These are phyloP conservation scores for Maudiozyma bulderi DNA, from an alignment of 805 yeast genomes.

Conservation along the genomic window DNA sequence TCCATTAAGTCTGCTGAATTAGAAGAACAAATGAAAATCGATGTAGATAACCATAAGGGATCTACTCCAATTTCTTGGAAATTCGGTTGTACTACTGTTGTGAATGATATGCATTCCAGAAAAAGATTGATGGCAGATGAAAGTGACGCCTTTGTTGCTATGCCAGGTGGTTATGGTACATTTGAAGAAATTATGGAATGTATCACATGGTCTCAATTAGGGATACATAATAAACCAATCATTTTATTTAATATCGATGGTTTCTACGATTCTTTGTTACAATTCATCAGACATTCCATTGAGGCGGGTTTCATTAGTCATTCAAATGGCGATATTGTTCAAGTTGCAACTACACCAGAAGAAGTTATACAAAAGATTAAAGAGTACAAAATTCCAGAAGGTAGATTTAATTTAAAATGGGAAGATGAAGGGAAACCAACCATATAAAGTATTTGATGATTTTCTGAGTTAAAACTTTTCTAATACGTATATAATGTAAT, in stretches of 20 bases:
- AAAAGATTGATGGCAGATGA: conserved; percentile 79
- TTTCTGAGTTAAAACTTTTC: background rate
- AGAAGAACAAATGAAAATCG: conserved; percentile 35
- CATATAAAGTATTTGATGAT: background rate
- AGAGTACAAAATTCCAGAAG: conserved; percentile 56
- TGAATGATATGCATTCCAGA: conserved; percentile 82
- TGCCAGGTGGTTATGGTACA: conserved; percentile 91
- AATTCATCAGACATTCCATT: conserved; percentile 52
- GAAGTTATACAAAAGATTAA: conserved; percentile 58
- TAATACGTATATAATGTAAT: background rate
- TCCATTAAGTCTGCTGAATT: background rate
- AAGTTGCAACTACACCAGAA: conserved; percentile 56
- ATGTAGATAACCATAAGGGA: conserved; percentile 57
- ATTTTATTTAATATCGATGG: conserved; percentile 72
- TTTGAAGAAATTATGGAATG: conserved; percentile 84
- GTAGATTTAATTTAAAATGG: conserved; percentile 70
- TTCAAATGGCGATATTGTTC: conserved; percentile 57
- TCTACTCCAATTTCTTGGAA: conserved; percentile 44
- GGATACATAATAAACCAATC: conserved; percentile 75
- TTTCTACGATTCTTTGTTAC: conserved; percentile 61
- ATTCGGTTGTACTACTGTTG: conserved; percentile 74
- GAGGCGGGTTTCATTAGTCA: conserved; percentile 57
- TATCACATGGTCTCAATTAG: conserved; percentile 84
- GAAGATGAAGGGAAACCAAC: conserved; percentile 17
- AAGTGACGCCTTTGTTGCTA: conserved; percentile 77